Base-by-base conservation (phyloP, 352 stramenopile genomes). In the Globisporangium nagaii region DNA sequence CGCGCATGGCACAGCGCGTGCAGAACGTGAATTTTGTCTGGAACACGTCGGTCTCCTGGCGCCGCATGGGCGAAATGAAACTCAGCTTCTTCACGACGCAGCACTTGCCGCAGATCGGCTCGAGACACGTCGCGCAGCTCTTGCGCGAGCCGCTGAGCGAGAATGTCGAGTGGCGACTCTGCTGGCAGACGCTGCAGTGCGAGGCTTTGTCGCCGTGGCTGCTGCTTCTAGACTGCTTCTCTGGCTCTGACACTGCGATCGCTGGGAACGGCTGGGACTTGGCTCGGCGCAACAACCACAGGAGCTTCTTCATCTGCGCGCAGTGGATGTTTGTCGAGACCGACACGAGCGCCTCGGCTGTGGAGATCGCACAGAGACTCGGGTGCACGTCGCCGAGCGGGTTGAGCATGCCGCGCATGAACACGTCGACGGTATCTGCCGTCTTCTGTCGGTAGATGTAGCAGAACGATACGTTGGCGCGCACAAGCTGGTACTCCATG, bases 261-360 rank as follows among this genome's bases (percentile, higher is more conserved):
- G 43, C n/a, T n/a, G n/a, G n/a, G n/a, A n/a, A 36, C 25, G 43
- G 9, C 1, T 11, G 10, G 27, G 43, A 50, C 28, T 36, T 50
- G 43, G 43, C 17, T 8, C 15, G 15, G n/a, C 43, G 11, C 20
- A 54, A 9, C n/a, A 54, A 8, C 32, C 47, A 43, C 20, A 11
- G 30, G 35, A 56, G 36, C 36, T 56, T 56, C 49, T 56, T 56
- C 49, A 56, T 56, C 17, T 56, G 35, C 2, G 49, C 49, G 5
- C 37, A 46, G 36, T 56, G 20, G n/a, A 56, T 27, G 36, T 56
- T 56, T 8, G 13, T 44, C 36, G 13, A 31, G 36, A 56, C 36
- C 6, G 49, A 31, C 13, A 56, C 19, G 15, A 28, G 11, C 25
- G n/a, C 49, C 11, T 56, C 49, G 19, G 49, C 49, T 10, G 25